Percentiles rank a stretch among this genome's conserved stretches.
These are phyloP conservation scores for Blastobotrys serpentis DNA, from an alignment of 1,139 yeast species.

Conservation along the genomic window DNA sequence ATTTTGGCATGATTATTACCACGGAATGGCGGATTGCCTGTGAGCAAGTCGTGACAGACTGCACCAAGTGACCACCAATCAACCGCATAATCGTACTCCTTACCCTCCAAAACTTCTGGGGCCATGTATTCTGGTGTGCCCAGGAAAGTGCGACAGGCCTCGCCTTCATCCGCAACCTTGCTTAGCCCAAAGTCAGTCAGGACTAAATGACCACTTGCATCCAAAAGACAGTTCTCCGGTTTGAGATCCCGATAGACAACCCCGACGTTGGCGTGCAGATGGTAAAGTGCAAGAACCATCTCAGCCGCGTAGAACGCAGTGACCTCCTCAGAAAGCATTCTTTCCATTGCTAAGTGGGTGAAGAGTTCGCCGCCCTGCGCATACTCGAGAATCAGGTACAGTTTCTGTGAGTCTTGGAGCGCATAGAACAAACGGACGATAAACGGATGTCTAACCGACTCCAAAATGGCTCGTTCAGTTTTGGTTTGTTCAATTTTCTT, in stretches of 20 bases:
- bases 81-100: constrained; percentile 80
- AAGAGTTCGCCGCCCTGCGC: constrained; percentile 94
- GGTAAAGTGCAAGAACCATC: constrained; percentile 75
- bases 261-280: constrained; percentile 76
- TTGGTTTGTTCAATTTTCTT: constrained; percentile 60
- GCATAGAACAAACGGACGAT: constrained; percentile 89
- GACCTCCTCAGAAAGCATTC: constrained; percentile 76
- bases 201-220: constrained; percentile 74
- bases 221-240: constrained; percentile 89
- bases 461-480: constrained; percentile 68
- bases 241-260: constrained; percentile 89
- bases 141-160: constrained; percentile 67
- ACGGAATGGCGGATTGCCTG: constrained; percentile 93
- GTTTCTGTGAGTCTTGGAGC: constrained; percentile 77
- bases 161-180: constrained; percentile 59
- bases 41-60: constrained; percentile 78
- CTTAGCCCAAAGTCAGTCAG: constrained; percentile 91
- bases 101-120: constrained; percentile 85
- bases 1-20: constrained; percentile 84
- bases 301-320: constrained; percentile 86
- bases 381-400: constrained; percentile 78
- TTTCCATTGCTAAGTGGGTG: constrained; percentile 78
- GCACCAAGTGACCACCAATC: constrained; percentile 99
- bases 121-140: constrained; percentile 98
- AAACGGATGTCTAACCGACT: constrained; percentile 75